Conservation (phyloP, 2,329 filamentous ascomycete genomes). For the Epichloe uncinata region DNA sequence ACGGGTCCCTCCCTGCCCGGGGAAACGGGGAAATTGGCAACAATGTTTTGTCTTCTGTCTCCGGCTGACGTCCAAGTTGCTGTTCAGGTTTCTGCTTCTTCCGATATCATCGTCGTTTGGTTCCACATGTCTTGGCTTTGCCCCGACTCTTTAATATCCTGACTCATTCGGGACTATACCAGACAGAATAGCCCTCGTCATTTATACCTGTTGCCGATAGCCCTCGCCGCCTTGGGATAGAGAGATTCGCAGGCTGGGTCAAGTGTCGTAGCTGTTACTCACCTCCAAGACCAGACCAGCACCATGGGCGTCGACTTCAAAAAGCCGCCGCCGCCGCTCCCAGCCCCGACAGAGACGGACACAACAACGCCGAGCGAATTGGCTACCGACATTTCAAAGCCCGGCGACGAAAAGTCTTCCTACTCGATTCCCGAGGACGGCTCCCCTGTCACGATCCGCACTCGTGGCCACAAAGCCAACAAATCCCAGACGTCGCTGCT, state of each 20-base stretch:
- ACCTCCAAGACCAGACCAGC: constrained; percentile 14
- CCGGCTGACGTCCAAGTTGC: constrained; percentile 2
- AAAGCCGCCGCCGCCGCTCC: constrained; percentile 47
- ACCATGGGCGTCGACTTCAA: constrained; percentile 44
- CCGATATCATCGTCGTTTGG: constrained; percentile 7
- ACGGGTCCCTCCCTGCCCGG: background rate
- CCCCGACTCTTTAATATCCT: constrained; percentile 9
- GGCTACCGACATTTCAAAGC: constrained; percentile 50
- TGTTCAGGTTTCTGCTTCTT: constrained; percentile 1
- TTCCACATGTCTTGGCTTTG: constrained; percentile 18
- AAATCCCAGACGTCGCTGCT: constrained; percentile 78
- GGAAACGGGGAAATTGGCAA: background rate
- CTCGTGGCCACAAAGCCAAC: constrained; percentile 45
- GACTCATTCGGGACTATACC: background rate
- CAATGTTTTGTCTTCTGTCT: background rate
- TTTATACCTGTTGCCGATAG: background rate
- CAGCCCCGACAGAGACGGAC: constrained; percentile 65
- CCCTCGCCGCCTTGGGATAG: background rate
- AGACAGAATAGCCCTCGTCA: background rate
- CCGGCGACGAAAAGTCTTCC: constrained; percentile 56
- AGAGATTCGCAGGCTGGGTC: background rate
- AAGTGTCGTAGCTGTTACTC: too few species aligned
- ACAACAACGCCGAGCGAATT: constrained; percentile 51
- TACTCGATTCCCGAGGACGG: constrained; percentile 78
- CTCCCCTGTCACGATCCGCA: constrained; percentile 83